Conservation (phyloP, 2,329 filamentous ascomycete genomes). For the Fusarium dimerum region DNA sequence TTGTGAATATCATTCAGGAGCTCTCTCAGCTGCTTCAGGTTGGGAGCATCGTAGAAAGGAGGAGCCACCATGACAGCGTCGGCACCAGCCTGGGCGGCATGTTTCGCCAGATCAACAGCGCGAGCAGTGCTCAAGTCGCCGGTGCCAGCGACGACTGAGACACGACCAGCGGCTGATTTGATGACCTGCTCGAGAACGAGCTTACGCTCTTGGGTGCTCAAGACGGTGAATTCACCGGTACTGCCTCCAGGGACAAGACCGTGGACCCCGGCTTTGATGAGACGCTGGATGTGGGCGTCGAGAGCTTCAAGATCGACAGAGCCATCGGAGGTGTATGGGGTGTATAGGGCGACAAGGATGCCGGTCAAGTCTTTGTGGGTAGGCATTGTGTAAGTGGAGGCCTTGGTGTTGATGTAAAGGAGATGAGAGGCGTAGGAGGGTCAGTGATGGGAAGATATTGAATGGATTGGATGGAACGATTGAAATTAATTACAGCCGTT, state of each 20-base stretch:
- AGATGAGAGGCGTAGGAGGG: neutral
- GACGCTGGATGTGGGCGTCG: constrained; percentile 44
- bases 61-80: constrained; percentile 50
- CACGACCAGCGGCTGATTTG: constrained; percentile 40
- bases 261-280: constrained; percentile 47
- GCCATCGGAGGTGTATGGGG: constrained; percentile 46
- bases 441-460: neutral
- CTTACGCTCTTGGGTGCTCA: constrained; percentile 47
- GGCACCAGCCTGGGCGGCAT: constrained; percentile 35
- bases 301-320: constrained; percentile 38
- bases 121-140: constrained; percentile 43
- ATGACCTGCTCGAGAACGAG: constrained; percentile 38
- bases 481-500: constrained; percentile 3
- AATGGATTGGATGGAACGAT: neutral
- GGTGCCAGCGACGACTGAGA: constrained; percentile 44
- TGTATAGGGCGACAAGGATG: constrained; percentile 51
- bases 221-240: constrained; percentile 48
- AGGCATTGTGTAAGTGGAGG: constrained; percentile 18
- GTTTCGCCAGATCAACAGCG: constrained; percentile 34
- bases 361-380: constrained; percentile 34
- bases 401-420: neutral
- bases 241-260: constrained; percentile 52
- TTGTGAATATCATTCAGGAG: constrained; percentile 44
- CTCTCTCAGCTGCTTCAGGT: constrained; percentile 33
- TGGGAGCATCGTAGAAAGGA: constrained; percentile 50